A percentile compares a stretch with the other conserved stretches of the same genome.
These are phyloP conservation scores for Cladosporium sp. DNA, from an alignment of 2,329 filamentous ascomycete genomes.

Conservation along the genomic window DNA sequence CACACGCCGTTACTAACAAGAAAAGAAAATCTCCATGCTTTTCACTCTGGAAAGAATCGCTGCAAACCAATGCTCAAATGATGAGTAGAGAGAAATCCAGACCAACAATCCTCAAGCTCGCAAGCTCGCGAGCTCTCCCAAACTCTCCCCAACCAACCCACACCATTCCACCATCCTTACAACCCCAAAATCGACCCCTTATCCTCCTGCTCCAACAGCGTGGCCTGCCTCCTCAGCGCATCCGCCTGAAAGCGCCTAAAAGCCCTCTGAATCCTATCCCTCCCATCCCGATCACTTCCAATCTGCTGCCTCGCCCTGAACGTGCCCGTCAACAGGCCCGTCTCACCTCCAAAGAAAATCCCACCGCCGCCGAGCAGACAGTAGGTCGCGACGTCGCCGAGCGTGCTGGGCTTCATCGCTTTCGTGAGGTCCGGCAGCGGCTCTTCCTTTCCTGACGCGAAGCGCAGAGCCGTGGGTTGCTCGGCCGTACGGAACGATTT, in stretches of 20 bases:
- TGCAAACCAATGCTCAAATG: too few relatives aligned
- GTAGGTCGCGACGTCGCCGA: constrained; percentile 60
- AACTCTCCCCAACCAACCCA: too few relatives aligned
- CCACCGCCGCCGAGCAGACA: constrained; percentile 60
- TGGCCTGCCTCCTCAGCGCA: constrained; percentile 57
- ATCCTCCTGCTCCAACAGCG: constrained; percentile 46
- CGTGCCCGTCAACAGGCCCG: constrained; percentile 56
- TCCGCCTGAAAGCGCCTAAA: constrained; percentile 61
- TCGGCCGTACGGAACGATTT: constrained; percentile 57
- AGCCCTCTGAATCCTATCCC: constrained; percentile 57
- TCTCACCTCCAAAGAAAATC: constrained; percentile 61
- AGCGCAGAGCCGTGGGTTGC: constrained; percentile 58
- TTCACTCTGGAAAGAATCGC: too few relatives aligned
- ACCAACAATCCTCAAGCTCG: too few relatives aligned
- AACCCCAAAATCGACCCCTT: constrained; percentile 11
- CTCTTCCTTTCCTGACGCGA: constrained; percentile 58
- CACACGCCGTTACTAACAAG: too few relatives aligned
- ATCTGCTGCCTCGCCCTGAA: constrained; percentile 52
- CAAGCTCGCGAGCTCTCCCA: too few relatives aligned
- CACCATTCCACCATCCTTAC: neutral
- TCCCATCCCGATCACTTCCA: constrained; percentile 50
- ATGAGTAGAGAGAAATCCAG: too few relatives aligned
- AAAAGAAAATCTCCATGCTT: too few relatives aligned
- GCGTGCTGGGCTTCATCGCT: constrained; percentile 51
- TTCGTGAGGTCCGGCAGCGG: constrained; percentile 58